A percentile compares a stretch with the other conserved stretches of the same genome.
Evolutionary conservation across 2,329 filamentous ascomycete species (phyloP).

Genomic region (Colletotrichum sp.): DNA sequence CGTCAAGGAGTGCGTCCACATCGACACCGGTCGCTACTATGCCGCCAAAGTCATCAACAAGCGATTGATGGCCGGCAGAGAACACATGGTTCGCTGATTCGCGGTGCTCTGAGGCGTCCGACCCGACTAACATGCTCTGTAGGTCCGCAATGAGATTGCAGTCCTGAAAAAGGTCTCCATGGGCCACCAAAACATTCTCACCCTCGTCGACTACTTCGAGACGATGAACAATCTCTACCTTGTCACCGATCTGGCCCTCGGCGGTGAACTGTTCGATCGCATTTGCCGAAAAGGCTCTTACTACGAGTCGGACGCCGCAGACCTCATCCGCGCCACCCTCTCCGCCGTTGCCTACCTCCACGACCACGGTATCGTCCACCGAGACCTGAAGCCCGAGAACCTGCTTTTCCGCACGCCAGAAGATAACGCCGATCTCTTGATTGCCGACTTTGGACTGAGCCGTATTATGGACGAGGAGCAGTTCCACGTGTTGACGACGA

Average conservation of each 20-base stretch:
- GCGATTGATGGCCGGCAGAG: conserved; percentile 92
- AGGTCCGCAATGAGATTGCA: conserved; percentile 98
- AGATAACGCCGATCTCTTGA: conserved; percentile 95
- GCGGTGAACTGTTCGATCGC: conserved; percentile 95
- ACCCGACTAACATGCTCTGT: neutral
- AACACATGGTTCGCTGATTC: conserved; percentile 81
- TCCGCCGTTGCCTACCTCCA: conserved; percentile 98
- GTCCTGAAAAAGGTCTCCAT: conserved; percentile 98
- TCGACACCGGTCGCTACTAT: conserved; percentile 97
- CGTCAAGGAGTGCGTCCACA: conserved; percentile 98
- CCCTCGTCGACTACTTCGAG: conserved; percentile 98
- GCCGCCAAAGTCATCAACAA: conserved; percentile 99
- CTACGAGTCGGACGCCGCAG: conserved; percentile 95
- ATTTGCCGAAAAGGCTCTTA: conserved; percentile 99
- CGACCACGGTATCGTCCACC: conserved; percentile 97
- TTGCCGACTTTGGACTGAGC: conserved; percentile 94
- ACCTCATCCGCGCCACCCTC: conserved; percentile 91
- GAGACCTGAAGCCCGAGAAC: conserved; percentile 97
- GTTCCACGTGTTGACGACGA: conserved; percentile 96
- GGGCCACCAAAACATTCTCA: conserved; percentile 98
- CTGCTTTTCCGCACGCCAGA: conserved; percentile 95
- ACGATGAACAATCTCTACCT: conserved; percentile 99
- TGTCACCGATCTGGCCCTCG: conserved; percentile 93
- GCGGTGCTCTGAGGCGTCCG: neutral
- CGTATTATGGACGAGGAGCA: conserved; percentile 99